Evolutionary conservation across 805 yeast genomes (phyloP), one percentile per base, ranked within the genome.

Genomic region (Metschnikowia reukaufii): DNA sequence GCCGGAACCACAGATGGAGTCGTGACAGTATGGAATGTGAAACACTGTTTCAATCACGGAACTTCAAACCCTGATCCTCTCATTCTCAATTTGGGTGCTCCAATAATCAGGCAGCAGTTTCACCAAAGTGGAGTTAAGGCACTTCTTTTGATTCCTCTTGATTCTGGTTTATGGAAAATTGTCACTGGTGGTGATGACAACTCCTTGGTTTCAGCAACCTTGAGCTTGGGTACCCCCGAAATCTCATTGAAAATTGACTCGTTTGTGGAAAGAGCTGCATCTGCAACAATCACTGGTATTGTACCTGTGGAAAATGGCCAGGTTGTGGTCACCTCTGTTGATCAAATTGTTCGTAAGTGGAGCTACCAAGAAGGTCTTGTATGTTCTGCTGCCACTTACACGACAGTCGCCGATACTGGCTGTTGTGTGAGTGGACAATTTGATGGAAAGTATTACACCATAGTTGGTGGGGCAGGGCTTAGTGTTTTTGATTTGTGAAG

Each of bases 171-270:
- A 2, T 59, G 65, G 18, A 52, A 39, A 4, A 63, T 87, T 4
- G 68, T 82, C 4, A 81, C 96, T 1, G 97, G 97, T 27, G 98
- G 99, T 45, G 99, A 94, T 61, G 99, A 94, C 59, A 91, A 92
- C 65, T 86, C 89, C 0, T 59, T 85, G 27, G 48, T 64, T 1
- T 41, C 68, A 7, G 62, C 66, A 0, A 59, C 55, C 8, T 56
- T 63, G 7, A 49, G 21, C 16, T 21, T 37, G 20, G 15, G 12
- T 7, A 10, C 25, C 7, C 13, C 20, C 1, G 38, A 29, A 8
- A 20, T 19, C 4, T 15, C 33, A 10, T 59, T 78, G 23, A 49
- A 52, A 0, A 59, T 68, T 0, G 45, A 57, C 0, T 57, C 71
- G 0, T 74, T 76, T 51, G 64, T 68, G 4, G 70, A 68, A 8